Base-by-base conservation (phyloP, 2,329 filamentous ascomycete species). In the Plectosphaerella plurivora region DNA sequence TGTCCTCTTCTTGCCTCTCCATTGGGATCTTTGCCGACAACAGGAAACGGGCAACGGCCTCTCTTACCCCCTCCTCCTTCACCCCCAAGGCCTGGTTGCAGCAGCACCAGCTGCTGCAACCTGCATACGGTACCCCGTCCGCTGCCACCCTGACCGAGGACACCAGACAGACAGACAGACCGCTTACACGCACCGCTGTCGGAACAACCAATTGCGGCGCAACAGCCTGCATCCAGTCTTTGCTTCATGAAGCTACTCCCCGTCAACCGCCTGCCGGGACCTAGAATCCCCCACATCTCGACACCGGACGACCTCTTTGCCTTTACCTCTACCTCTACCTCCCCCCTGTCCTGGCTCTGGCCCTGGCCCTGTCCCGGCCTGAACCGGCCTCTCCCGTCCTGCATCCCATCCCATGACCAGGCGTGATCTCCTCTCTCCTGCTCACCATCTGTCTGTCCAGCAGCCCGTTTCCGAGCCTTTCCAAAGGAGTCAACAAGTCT, bases 191-290 rank as follows among this genome's bases (percentile, higher is more conserved):
- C 28, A 33, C 59, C 47, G 51, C 60, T 61, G 45, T 63, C 59
- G 61, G 66, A 65, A 65, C 63, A 65, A 68, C 68, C 67, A 53
- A 72, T 72, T 71, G 66, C 8, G 61, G 62, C 67, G 60, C 62
- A 67, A 59, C 69, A 73, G 69, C 67, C 78, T 78, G 75, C 74
- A 77, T 75, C 3, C 28, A 33, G 69, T 65, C 69, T 71, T 61
- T 68, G 71, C 70, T 68, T 67, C 66, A 69, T 69, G 68, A 68
- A 67, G 61, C 70, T 60, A 69, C 67, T 66, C 62, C 61, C 58
- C 60, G 15, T 60, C 63, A 61, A 61, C 60, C 56, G 59, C 59
- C 54, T n/a, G 57, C 61, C 59, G 63, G 66, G 65, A 61, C 63
- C 24, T 50, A 47, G 25, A 45, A 66, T 63, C 59, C 61, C 48